phyloP scores from a whole-genome alignment of 257 asterid genomes.

The Anisodus acutangulus region DNA sequence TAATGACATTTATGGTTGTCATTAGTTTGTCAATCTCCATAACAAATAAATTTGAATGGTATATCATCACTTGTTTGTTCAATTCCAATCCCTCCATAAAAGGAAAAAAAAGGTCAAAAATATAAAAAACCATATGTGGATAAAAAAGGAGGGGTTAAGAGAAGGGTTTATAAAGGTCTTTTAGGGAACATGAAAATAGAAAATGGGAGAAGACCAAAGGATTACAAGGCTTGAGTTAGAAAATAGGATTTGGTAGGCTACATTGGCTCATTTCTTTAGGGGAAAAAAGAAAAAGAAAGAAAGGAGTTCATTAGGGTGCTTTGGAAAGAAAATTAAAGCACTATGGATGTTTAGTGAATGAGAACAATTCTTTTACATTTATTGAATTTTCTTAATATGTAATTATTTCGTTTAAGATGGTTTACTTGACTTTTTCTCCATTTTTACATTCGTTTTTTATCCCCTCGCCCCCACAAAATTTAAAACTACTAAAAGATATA shows the following conservation, averaged over 20 bases:
- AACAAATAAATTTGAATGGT: background rate
- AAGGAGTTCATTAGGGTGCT: constrained; percentile 14
- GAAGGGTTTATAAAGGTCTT: constrained; percentile 19
- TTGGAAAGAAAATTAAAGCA: constrained; percentile 12
- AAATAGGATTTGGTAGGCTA: constrained; percentile 17
- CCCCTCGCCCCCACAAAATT: background rate
- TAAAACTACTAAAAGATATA: background rate
- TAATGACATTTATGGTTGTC: constrained; percentile 20
- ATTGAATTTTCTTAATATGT: constrained; percentile 18
- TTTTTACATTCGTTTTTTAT: background rate
- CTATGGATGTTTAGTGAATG: constrained; percentile 1
- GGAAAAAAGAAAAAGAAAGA: background rate
- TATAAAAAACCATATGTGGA: background rate
- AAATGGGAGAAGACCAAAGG: background rate
- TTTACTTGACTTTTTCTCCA: background rate
- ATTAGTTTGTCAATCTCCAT: constrained; percentile 9
- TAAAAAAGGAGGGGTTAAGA: background rate
- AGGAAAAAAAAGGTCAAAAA: background rate
- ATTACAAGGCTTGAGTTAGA: constrained; percentile 19
- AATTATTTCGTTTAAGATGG: constrained; percentile 3
- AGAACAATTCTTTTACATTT: constrained; percentile 19
- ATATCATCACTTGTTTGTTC: background rate
- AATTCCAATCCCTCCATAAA: constrained; percentile 3
- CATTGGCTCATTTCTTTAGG: constrained; percentile 24
- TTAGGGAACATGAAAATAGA: constrained; percentile 9